Conservation (phyloP, 2,329 filamentous ascomycete genomes). For the Chaetomium sp. region DNA sequence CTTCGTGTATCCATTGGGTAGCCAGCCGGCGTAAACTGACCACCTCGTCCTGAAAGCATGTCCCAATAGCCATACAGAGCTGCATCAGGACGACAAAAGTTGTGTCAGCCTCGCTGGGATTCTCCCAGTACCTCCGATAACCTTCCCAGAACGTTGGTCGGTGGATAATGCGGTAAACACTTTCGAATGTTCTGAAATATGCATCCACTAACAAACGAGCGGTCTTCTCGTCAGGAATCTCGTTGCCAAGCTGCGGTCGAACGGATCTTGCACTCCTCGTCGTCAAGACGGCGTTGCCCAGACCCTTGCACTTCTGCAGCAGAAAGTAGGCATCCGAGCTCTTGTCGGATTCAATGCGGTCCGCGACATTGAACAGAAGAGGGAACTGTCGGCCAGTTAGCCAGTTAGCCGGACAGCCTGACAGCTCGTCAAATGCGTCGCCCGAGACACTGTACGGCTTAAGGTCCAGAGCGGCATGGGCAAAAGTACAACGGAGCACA, state of each 20-base stretch:
- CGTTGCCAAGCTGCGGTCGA: conserved; percentile 34
- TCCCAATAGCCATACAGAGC: conserved; percentile 47
- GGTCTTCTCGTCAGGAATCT: conserved; percentile 41
- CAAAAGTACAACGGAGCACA: background rate
- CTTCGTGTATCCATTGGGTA: conserved; percentile 47
- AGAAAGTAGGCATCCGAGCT: conserved; percentile 28
- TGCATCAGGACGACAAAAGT: conserved; percentile 48
- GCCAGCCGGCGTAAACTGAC: conserved; percentile 39
- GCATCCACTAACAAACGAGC: conserved; percentile 42
- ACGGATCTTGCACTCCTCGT: conserved; percentile 37
- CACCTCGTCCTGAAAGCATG: conserved; percentile 40
- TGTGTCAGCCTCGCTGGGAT: conserved; percentile 33
- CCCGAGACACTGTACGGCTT: background rate
- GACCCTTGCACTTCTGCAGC: conserved; percentile 45
- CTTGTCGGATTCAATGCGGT: conserved; percentile 22
- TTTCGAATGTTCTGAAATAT: conserved; percentile 45
- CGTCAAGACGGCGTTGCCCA: conserved; percentile 48
- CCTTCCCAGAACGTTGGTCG: conserved; percentile 49
- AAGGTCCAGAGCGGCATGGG: background rate
- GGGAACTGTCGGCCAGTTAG: conserved; percentile 22
- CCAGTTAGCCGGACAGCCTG: background rate
- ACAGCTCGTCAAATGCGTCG: background rate
- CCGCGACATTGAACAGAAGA: conserved; percentile 19
- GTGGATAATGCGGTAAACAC: conserved; percentile 51
- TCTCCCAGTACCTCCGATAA: conserved; percentile 46